Evolutionary conservation across 805 yeast genomes (phyloP).

Genomic region (Candida fluviatilis): DNA sequence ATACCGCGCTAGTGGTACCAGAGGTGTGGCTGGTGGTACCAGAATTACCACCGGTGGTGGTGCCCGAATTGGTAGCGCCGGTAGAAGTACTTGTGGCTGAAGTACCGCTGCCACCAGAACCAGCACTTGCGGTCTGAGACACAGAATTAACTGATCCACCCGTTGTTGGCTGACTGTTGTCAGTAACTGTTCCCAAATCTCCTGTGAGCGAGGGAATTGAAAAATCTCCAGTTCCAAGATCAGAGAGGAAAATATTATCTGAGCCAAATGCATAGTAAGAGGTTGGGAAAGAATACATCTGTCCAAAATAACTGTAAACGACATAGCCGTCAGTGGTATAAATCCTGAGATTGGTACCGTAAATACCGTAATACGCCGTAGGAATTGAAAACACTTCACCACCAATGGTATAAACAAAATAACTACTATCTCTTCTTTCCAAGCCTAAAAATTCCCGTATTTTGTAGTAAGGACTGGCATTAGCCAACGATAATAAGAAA

Average conservation of each 20-base stretch:
- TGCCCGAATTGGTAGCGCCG: background rate
- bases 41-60: background rate
- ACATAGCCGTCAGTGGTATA: background rate
- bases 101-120: background rate
- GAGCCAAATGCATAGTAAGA: background rate
- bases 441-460: background rate
- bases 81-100: background rate
- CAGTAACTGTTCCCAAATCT: background rate
- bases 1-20: background rate
- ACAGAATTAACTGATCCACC: background rate
- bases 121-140: background rate
- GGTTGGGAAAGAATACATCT: background rate
- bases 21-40: background rate
- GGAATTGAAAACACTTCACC: background rate
- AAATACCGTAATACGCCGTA: background rate
- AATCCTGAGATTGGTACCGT: background rate
- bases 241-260: background rate
- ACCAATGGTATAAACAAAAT: background rate
- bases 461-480: background rate
- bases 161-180: background rate
- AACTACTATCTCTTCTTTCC: background rate
- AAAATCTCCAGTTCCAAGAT: background rate
- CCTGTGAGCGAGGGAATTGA: background rate
- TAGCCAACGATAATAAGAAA: background rate
- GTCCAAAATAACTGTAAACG: constrained; percentile 1